Evolutionary conservation across 2,329 filamentous ascomycete species (phyloP), one percentile per base, ranked within the genome.

Genomic region (Stenocarpella maydis): DNA sequence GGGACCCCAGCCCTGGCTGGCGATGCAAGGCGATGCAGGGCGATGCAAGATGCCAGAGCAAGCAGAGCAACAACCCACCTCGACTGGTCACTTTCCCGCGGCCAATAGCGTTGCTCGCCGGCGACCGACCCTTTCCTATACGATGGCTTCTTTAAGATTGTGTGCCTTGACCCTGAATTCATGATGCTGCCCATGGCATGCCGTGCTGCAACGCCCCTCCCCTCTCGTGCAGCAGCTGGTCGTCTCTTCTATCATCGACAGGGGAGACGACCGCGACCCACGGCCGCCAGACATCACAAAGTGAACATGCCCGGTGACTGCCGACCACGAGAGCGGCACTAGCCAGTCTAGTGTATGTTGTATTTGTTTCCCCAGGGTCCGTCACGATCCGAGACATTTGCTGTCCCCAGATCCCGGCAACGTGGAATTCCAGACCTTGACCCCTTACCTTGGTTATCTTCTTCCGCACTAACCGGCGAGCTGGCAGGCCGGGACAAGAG

Each of bases 21-120:
- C 6, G 34, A 37, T 37, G 34, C 34, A 37, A 37, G 34, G 34
- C 34, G 31, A 34, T 34, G 31, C 4, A 9, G 9, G 31, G 41
- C 28, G 45, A 47, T 49, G 58, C 58, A 49, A 24, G 43, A 47
- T 49, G 58, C 58, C 37, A 24, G 43, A 19, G 58, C 14, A 28
- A 63, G 43, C 58, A 37, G n/a, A n/a, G 26, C 41, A 49, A 15
- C 28, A 37, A 37, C 37, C 52, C 34, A 55, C 58, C 66, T 47
- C 55, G 17, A 63, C 63, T 70, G 54, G 61, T 65, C 66, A 45
- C 43, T 65, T 41, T 55, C 41, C 60, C 60, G 31, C 31, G 43
- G 4, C 60, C 67, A 65, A 41, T 60, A 53, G 37, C 52, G 54
- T 55, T 69, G 50, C 28, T 34, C 31, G 39, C 34, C 67, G 26